A percentile compares a stretch with the other conserved stretches of the same genome.
Conservation (phyloP, 2,329 filamentous ascomycete genomes). For the Aspergillus persii region DNA sequence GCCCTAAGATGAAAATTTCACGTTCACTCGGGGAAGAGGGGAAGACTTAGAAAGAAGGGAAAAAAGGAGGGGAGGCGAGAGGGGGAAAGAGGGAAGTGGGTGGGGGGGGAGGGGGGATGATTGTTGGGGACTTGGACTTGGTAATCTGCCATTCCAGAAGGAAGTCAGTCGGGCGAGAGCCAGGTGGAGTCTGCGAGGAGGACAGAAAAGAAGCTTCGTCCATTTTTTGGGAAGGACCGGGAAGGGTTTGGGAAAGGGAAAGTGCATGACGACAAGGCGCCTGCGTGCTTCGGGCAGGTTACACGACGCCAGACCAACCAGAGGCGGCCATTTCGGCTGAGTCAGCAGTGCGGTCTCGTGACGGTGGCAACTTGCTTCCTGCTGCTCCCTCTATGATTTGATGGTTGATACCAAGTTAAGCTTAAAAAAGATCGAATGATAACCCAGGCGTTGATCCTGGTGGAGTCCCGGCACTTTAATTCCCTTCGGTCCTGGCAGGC, state of each 20-base stretch:
- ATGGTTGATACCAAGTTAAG: not conserved
- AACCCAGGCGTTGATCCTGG: not conserved
- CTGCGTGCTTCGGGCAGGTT: conserved; percentile 1
- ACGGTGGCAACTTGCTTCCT: not conserved
- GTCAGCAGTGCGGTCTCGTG: not conserved
- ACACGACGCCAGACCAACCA: not conserved
- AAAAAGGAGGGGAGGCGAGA: conserved; percentile 1
- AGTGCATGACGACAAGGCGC: not conserved
- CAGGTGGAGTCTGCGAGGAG: too few relatives aligned
- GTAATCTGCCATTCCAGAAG: not conserved
- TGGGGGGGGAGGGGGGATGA: not conserved
- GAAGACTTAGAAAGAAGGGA: not conserved
- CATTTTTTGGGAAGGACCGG: not conserved
- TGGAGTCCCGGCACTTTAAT: not conserved
- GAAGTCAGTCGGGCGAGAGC: not conserved
- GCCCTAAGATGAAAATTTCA: conserved; percentile 15
- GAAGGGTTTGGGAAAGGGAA: too few relatives aligned
- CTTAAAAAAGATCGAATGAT: not conserved
- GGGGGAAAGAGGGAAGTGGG: conserved; percentile 2
- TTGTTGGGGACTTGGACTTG: not conserved
- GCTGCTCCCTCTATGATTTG: too few relatives aligned
- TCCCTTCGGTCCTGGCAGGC: not conserved
- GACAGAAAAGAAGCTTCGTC: not conserved
- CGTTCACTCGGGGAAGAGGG: not conserved
- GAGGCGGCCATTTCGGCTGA: not conserved